Conservation (phyloP, 441 rosid species). For the Pelargonium cotyledonis region DNA sequence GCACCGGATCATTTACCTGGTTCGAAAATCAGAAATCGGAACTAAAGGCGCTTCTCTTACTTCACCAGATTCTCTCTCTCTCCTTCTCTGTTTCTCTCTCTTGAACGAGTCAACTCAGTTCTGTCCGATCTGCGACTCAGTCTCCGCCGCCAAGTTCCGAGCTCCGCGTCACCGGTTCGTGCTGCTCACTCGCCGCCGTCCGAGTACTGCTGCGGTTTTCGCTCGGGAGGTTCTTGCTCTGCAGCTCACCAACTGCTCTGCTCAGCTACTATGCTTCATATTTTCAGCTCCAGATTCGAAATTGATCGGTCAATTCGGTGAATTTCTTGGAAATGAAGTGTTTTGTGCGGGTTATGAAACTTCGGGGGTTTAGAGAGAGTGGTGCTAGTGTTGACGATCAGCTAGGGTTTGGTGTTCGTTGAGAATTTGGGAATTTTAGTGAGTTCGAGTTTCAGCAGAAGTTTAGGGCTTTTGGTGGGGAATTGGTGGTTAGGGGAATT, state of each 20-base stretch:
- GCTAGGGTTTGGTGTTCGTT: constrained; percentile 10
- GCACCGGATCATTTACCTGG: neutral
- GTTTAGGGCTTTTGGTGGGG: constrained; percentile 15
- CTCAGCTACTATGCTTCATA: neutral
- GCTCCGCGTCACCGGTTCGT: neutral
- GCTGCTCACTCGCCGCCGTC: constrained; percentile 1
- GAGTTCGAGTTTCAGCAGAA: neutral
- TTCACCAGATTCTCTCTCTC: neutral
- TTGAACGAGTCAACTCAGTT: constrained; percentile 4
- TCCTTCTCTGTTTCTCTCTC: constrained; percentile 1
- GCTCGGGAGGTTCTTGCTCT: neutral
- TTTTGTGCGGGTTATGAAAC: neutral
- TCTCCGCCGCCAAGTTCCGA: neutral
- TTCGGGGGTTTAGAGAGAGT: constrained; percentile 6
- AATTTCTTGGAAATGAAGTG: constrained; percentile 1
- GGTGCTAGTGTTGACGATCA: constrained; percentile 6
- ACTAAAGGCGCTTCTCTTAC: constrained; percentile 4
- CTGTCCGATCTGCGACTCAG: constrained; percentile 11
- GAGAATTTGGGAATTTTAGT: neutral
- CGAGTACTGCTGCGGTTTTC: neutral
- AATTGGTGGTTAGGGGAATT: neutral
- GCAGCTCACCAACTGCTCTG: neutral
- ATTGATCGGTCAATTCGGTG: constrained; percentile 1
- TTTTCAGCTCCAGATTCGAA: neutral
- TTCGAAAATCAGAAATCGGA: constrained; percentile 4